Conservation (phyloP, 2,329 filamentous ascomycete species). For the Paraphaeosphaeria minitans region DNA sequence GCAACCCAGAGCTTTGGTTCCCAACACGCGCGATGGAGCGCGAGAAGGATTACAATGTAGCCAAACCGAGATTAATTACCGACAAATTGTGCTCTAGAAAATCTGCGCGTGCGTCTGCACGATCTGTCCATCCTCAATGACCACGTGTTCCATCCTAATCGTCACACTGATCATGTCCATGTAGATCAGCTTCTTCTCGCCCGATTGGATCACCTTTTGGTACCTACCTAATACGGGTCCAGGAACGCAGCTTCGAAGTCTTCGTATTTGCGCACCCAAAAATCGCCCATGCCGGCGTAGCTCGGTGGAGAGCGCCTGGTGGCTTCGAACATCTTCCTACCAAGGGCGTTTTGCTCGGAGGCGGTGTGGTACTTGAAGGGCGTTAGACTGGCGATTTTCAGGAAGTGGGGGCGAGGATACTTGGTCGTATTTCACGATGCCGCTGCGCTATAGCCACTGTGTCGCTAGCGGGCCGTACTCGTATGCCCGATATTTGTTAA, state of each 20-base stretch:
- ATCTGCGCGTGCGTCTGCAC: conserved; percentile 6
- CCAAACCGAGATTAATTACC: too few relatives aligned
- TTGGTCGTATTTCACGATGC: conserved; percentile 32
- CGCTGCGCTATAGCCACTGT: conserved; percentile 22
- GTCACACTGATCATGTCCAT: conserved; percentile 19
- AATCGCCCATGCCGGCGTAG: conserved; percentile 32
- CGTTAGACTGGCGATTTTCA: background rate
- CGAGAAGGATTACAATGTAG: too few relatives aligned
- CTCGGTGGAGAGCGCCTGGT: conserved; percentile 16
- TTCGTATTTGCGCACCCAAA: conserved; percentile 30
- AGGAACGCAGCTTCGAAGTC: conserved; percentile 32
- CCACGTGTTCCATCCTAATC: conserved; percentile 19
- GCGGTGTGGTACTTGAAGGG: conserved; percentile 27
- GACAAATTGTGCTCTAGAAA: background rate
- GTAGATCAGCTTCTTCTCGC: conserved; percentile 31
- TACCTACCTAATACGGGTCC: conserved; percentile 30
- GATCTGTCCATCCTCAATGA: conserved; percentile 22
- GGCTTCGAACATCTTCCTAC: conserved; percentile 18
- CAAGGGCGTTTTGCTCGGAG: conserved; percentile 21
- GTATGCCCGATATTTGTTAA: conserved; percentile 30
- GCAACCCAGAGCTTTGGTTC: background rate
- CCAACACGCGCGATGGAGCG: background rate
- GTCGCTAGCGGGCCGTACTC: conserved; percentile 29
- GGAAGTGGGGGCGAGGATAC: conserved; percentile 10
- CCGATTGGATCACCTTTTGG: conserved; percentile 24